Evolutionary conservation across 1,284 basidiomycete genomes (phyloP), one percentile per base, ranked within the genome.

Genomic region (Cryptococcus amylolentus): DNA sequence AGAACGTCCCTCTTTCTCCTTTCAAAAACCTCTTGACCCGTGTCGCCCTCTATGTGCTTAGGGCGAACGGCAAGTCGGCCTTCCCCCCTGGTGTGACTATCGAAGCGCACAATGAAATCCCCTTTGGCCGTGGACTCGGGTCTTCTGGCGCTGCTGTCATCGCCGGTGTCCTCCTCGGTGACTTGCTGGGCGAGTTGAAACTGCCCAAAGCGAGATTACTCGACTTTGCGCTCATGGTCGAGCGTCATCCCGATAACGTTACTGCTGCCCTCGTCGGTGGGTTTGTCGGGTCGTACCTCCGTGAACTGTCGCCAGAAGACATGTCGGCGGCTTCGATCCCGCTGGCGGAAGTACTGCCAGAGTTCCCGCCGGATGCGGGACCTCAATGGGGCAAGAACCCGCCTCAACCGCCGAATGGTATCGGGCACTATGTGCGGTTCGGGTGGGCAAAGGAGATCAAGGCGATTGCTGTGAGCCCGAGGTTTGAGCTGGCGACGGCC

Each of bases 21-120:
- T 98, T 95, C 84, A 93, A 92, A 79, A 99, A 99, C 78, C 84
- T 99, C 47, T 91, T 88, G 41, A 98, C 96, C n/a, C 91, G 96
- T 45, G 93, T 97, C 43, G 93, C 95, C 1, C 87, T 98, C 66
- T 99, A 99, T 77, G 89, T 98, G 60, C 82, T 99, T 16, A 89
- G 95, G 38, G 95, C 91, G 74, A 85, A 95, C 77, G 77, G 79
- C 58, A 84, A 89, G 63, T 70, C 80, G 44, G 80, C 81, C 37
- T 96, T 98, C 77, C 95, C 94, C 4, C 80, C 84, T 6, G 81
- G 84, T 57, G 82, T 82, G 67, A 75, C 71, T 61, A 87, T 99
- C 70, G 84, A 89, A 68, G 88, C 85, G 38, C 80, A 88, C 78
- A 98, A 98, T 77, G 85, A 95, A 75, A 94, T 99, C 60, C 96